Conservation (phyloP, 345 rosid species). For the Mercurialis annua region DNA sequence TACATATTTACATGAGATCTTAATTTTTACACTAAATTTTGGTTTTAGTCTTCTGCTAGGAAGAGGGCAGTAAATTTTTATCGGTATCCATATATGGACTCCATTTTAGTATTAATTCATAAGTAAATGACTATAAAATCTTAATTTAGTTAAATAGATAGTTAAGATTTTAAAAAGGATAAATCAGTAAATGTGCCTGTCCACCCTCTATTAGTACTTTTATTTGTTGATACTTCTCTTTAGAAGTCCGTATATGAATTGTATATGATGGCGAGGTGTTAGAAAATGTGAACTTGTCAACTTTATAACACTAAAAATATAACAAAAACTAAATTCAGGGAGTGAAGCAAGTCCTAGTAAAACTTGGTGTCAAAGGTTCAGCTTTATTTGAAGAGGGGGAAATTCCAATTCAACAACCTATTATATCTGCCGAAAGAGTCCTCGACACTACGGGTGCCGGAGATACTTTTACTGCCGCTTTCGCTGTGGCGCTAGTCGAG, state of each 20-base stretch:
- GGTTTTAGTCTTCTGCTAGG: no score
- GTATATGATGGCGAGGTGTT: not conserved
- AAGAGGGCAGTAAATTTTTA: no score
- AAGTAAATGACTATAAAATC: no score
- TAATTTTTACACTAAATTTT: no score
- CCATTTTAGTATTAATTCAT: no score
- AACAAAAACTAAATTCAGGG: slow-evolving; percentile 48
- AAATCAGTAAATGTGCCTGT: no score
- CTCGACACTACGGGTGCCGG: slow-evolving; percentile 98
- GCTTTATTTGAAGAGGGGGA: slow-evolving; percentile 73
- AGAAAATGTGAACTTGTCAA: not conserved
- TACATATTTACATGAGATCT: no score
- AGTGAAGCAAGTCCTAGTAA: slow-evolving; percentile 74
- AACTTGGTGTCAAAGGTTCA: slow-evolving; percentile 89
- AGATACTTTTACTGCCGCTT: slow-evolving; percentile 93
- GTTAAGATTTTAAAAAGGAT: no score
- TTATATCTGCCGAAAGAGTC: slow-evolving; percentile 63
- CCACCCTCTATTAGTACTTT: no score
- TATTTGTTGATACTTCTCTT: no score
- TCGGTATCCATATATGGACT: no score
- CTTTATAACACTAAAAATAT: not conserved
- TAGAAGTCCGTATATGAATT: not conserved
- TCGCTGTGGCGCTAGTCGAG: slow-evolving; percentile 89
- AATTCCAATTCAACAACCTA: slow-evolving; percentile 65
- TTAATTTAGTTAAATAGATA: no score